These are phyloP conservation scores for Striga hermonthica DNA, from an alignment of 305 asterid species.

Conservation along the genomic window DNA sequence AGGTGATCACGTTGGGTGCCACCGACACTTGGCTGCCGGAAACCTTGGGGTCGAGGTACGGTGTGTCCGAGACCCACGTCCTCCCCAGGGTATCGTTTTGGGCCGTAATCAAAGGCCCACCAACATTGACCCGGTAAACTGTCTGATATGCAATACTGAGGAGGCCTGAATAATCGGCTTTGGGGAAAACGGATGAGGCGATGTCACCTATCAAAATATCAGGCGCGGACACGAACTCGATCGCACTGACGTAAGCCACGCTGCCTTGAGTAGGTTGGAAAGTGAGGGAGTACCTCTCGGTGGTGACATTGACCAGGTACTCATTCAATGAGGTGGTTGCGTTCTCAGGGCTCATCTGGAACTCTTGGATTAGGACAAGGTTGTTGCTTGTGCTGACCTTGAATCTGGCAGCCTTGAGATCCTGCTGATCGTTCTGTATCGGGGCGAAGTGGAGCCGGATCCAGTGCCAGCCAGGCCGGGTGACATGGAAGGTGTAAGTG, in stretches of 20 bases:
- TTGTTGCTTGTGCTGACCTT: slow-evolving; percentile 48
- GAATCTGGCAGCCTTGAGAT: slow-evolving; percentile 52
- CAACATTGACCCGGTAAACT: slow-evolving; percentile 67
- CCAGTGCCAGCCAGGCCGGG: slow-evolving; percentile 90
- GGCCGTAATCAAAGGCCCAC: slow-evolving; percentile 59
- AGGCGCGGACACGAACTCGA: slow-evolving; percentile 89
- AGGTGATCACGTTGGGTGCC: slow-evolving; percentile 49
- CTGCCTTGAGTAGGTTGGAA: slow-evolving; percentile 56
- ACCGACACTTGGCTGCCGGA: slow-evolving; percentile 47
- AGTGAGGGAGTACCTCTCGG: slow-evolving; percentile 46
- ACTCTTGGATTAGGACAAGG: slow-evolving; percentile 58
- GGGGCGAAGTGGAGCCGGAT: slow-evolving; percentile 77
- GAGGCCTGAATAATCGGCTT: slow-evolving; percentile 50
- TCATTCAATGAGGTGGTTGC: slow-evolving; percentile 41
- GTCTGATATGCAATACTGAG: slow-evolving; percentile 49
- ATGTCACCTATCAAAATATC: slow-evolving; percentile 49
- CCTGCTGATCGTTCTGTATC: slow-evolving; percentile 37
- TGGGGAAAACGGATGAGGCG: slow-evolving; percentile 64
- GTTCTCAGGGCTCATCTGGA: slow-evolving; percentile 28
- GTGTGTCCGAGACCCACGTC: slow-evolving; percentile 58
- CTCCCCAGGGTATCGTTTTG: slow-evolving; percentile 73
- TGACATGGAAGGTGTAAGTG: slow-evolving; percentile 64
- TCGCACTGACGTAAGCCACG: slow-evolving; percentile 61
- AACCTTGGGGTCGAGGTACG: slow-evolving; percentile 50
- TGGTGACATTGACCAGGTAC: slow-evolving; percentile 65